Percentiles rank a stretch among this genome's conserved stretches.
Conservation (phyloP, 176 grass and related monocot species). For the Guadua angustifolia region DNA sequence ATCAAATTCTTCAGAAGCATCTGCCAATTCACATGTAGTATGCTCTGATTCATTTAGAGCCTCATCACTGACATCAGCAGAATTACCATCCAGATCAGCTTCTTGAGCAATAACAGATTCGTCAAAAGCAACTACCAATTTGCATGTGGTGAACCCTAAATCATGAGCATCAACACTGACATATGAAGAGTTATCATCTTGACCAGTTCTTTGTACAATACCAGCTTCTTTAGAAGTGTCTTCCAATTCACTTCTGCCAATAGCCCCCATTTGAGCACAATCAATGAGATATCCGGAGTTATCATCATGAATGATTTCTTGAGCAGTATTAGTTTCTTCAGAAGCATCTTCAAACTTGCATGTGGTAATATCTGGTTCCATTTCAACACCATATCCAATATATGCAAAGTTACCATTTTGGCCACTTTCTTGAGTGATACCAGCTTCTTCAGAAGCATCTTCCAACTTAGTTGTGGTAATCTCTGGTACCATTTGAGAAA, state of each 20-base stretch:
- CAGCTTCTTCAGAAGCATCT: constrained; percentile 7
- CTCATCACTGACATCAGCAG: neutral
- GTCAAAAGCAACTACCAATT: constrained; percentile 4
- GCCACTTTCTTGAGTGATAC: neutral
- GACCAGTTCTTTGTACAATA: constrained; percentile 3
- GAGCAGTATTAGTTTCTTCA: constrained; percentile 7
- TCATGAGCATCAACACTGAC: constrained; percentile 18
- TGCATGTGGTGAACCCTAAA: neutral
- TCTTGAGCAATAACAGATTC: neutral
- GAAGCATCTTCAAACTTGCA: constrained; percentile 16
- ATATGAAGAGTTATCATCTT: constrained; percentile 30
- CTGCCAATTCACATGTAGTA: constrained; percentile 14
- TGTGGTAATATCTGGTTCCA: neutral
- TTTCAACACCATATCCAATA: constrained; percentile 13
- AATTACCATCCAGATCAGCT: neutral
- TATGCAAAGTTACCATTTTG: neutral
- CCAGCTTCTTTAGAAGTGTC: constrained; percentile 26
- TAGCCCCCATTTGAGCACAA: neutral
- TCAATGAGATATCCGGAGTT: neutral
- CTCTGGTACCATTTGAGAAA: neutral
- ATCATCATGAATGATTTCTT: neutral
- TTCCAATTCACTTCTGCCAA: neutral
- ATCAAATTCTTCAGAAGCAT: constrained; percentile 37
- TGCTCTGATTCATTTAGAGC: neutral
- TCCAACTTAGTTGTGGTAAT: neutral